These are phyloP conservation scores for Rhizophlyctis rosea DNA, from an alignment of 192 early-diverging fungal genomes.

Conservation along the genomic window DNA sequence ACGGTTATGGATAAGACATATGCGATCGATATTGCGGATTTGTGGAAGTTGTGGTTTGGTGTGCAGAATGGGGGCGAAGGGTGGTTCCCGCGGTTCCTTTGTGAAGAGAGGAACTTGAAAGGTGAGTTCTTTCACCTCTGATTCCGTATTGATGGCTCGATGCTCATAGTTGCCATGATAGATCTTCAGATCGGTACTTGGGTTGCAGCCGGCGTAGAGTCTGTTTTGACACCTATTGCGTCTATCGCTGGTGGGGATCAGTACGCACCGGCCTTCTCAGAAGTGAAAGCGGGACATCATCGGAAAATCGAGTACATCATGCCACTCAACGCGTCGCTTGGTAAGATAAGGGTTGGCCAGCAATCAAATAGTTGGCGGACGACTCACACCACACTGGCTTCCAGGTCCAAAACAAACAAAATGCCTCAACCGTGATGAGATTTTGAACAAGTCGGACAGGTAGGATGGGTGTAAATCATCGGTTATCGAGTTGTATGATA, in stretches of 20 bases:
- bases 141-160: too few species aligned
- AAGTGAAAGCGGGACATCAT: slow-evolving; percentile 4
- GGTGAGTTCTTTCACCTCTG: too few species aligned
- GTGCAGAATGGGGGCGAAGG: not conserved
- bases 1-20: slow-evolving; percentile 10
- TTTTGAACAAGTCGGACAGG: slow-evolving; percentile 4
- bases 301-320: slow-evolving; percentile 23
- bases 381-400: not conserved
- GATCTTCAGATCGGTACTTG: too few species aligned
- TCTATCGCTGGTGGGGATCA: not conserved
- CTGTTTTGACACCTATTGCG: not conserved
- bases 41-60: slow-evolving; percentile 12
- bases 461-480: not conserved
- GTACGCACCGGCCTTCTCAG: not conserved
- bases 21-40: slow-evolving; percentile 8
- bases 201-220: too few species aligned
- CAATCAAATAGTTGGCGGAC: not conserved
- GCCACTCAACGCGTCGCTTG: slow-evolving; percentile 21
- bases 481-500: too few species aligned
- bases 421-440: slow-evolving; percentile 14
- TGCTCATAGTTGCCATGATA: too few species aligned
- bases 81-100: slow-evolving; percentile 10
- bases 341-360: not conserved
- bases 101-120: not conserved
- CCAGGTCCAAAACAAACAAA: slow-evolving; percentile 21